phyloP scores from a whole-genome alignment of 2,329 filamentous ascomycete species.

The Pezicula neosporulosa region DNA sequence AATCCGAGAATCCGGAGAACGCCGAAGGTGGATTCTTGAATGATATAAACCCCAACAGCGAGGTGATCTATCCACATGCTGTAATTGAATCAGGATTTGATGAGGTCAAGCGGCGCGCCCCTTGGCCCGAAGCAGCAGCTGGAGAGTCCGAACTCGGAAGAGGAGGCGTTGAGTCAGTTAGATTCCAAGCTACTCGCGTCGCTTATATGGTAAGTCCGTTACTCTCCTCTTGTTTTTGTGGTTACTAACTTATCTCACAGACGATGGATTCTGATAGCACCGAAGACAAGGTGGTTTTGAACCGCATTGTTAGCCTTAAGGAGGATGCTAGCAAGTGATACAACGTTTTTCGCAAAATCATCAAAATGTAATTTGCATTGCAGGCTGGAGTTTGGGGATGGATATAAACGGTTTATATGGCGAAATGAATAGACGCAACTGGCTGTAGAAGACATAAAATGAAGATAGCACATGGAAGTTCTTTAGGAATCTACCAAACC shows the following conservation, averaged over 20 bases:
- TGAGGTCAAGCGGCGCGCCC: constrained; percentile 68
- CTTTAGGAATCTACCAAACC: too few species aligned
- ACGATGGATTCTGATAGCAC: constrained; percentile 76
- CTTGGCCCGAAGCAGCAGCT: constrained; percentile 73
- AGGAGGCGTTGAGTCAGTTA: constrained; percentile 67
- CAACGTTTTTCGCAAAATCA: too few species aligned
- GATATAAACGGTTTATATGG: too few species aligned
- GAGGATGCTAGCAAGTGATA: constrained; percentile 70
- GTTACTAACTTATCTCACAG: constrained; percentile 25
- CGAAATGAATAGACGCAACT: too few species aligned
- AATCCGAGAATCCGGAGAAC: constrained; percentile 75
- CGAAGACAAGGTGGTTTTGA: constrained; percentile 78
- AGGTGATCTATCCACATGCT: constrained; percentile 74
- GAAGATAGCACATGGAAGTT: too few species aligned
- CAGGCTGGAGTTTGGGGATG: too few species aligned
- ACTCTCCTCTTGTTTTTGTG: neutral
- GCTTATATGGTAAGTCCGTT: constrained; percentile 53
- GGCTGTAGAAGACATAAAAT: too few species aligned
- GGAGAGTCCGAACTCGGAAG: constrained; percentile 63
- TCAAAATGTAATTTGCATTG: too few species aligned
- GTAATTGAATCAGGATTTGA: constrained; percentile 81
- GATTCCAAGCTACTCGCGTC: constrained; percentile 89
- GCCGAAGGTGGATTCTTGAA: constrained; percentile 77
- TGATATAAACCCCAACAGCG: constrained; percentile 80
- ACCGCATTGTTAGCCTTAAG: constrained; percentile 88